These are phyloP conservation scores for Bipolaris victoriae DNA, from an alignment of 2,329 filamentous ascomycete genomes.

Conservation along the genomic window DNA sequence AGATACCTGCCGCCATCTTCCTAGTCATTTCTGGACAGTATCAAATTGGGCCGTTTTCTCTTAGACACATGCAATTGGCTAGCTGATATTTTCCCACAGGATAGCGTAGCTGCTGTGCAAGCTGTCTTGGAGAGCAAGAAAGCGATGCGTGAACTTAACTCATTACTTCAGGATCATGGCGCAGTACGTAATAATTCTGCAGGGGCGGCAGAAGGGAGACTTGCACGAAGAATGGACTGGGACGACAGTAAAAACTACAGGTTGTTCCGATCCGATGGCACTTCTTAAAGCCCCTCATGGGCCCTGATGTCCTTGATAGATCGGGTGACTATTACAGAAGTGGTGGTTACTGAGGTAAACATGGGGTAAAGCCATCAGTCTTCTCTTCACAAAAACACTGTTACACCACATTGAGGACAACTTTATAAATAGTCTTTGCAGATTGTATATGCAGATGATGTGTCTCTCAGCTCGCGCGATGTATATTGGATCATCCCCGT, in stretches of 20 bases:
- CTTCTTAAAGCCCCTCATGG: neutral
- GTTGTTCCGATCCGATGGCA: neutral
- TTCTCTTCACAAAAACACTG: neutral
- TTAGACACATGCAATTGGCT: neutral
- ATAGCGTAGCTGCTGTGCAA: neutral
- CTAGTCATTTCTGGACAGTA: neutral
- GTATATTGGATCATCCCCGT: neutral
- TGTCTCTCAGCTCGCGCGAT: neutral
- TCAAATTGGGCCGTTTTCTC: neutral
- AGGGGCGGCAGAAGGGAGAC: neutral
- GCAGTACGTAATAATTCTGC: neutral
- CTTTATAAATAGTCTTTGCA: neutral
- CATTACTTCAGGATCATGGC: neutral
- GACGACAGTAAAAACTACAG: neutral
- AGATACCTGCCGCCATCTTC: neutral
- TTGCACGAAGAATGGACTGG: neutral
- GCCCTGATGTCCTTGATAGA: neutral
- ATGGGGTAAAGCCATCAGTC: too few relatives aligned
- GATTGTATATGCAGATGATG: neutral
- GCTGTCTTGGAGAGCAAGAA: neutral
- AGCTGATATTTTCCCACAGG: neutral
- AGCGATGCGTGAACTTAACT: neutral
- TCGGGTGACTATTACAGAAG: neutral
- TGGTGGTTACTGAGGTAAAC: neutral
- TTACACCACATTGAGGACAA: too few relatives aligned